These are phyloP conservation scores for Penicillium brasilianum DNA, from an alignment of 2,329 filamentous ascomycete species.

Conservation along the genomic window DNA sequence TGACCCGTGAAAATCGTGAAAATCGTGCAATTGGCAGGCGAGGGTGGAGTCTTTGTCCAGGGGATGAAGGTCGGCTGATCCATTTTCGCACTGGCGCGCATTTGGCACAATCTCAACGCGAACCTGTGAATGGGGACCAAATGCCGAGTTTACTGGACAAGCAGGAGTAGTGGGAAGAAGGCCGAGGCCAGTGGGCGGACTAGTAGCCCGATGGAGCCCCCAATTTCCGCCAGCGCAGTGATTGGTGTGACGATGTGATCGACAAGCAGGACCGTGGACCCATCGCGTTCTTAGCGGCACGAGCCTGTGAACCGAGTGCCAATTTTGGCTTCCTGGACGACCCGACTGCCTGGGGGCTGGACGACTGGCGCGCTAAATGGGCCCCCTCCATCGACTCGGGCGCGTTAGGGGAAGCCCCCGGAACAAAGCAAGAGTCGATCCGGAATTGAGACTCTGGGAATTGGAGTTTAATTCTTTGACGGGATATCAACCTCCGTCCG, in stretches of 20 bases:
- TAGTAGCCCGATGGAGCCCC: constrained; percentile 22
- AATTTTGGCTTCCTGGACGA: constrained; percentile 19
- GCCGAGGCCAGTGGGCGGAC: constrained; percentile 15
- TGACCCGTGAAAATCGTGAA: background rate
- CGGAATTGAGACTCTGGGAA: background rate
- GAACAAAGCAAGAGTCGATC: constrained; percentile 3
- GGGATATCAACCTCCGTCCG: too few relatives aligned
- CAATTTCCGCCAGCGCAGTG: constrained; percentile 26
- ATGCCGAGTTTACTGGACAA: background rate
- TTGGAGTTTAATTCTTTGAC: background rate
- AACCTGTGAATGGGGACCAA: constrained; percentile 5
- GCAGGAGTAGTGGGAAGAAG: background rate
- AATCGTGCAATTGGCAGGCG: background rate
- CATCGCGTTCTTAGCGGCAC: constrained; percentile 22
- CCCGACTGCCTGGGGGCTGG: constrained; percentile 9
- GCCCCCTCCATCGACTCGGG: constrained; percentile 3
- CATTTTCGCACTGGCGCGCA: background rate
- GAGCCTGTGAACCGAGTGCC: constrained; percentile 24
- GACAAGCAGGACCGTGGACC: constrained; percentile 23
- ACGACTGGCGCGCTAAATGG: constrained; percentile 1
- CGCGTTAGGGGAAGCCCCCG: background rate
- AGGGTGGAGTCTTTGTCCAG: background rate
- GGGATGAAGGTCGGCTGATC: background rate
- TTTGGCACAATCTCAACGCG: background rate
- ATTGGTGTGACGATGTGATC: constrained; percentile 33